Evolutionary conservation across 1,284 basidiomycete species (phyloP).

Genomic region (Phylloporus sp.): DNA sequence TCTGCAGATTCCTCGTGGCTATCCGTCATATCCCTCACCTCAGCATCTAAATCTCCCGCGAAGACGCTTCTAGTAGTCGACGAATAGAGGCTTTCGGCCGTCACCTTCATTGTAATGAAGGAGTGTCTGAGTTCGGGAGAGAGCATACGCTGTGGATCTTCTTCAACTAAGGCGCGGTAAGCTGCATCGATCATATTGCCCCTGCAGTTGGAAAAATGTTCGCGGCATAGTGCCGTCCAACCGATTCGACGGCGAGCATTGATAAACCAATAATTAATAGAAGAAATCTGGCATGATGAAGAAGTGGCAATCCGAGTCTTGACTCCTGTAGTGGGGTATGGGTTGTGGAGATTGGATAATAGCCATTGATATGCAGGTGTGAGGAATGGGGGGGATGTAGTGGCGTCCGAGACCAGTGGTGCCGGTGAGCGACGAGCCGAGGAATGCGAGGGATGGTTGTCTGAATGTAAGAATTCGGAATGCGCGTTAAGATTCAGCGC

Average conservation of each 20-base stretch:
- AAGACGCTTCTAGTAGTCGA: conserved; percentile 37
- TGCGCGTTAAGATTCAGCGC: too few species aligned
- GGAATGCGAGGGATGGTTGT: too few species aligned
- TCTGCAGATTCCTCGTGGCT: conserved; percentile 6
- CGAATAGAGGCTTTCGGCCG: conserved; percentile 44
- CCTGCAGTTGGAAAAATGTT: conserved; percentile 45
- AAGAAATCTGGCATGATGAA: neutral
- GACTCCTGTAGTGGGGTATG: too few species aligned
- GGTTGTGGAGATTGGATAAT: too few species aligned
- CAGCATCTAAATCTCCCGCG: conserved; percentile 23
- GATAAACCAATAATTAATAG: conserved; percentile 46
- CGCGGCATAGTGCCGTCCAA: conserved; percentile 53
- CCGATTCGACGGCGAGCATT: conserved; percentile 56
- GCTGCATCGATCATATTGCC: conserved; percentile 51
- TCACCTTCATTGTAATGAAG: conserved; percentile 46
- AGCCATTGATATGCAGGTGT: too few species aligned
- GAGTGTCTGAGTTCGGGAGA: conserved; percentile 37
- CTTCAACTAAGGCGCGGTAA: conserved; percentile 45
- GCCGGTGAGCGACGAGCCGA: too few species aligned
- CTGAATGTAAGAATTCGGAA: too few species aligned
- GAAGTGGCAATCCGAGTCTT: too few species aligned
- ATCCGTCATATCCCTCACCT: conserved; percentile 38
- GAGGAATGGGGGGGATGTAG: too few species aligned
- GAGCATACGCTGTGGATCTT: conserved; percentile 34
- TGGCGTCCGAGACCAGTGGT: too few species aligned